A percentile compares a stretch with the other conserved stretches of the same genome.
Evolutionary conservation across 140 eudicot genomes (phyloP).

Genomic region (Stevia rebaudiana): DNA sequence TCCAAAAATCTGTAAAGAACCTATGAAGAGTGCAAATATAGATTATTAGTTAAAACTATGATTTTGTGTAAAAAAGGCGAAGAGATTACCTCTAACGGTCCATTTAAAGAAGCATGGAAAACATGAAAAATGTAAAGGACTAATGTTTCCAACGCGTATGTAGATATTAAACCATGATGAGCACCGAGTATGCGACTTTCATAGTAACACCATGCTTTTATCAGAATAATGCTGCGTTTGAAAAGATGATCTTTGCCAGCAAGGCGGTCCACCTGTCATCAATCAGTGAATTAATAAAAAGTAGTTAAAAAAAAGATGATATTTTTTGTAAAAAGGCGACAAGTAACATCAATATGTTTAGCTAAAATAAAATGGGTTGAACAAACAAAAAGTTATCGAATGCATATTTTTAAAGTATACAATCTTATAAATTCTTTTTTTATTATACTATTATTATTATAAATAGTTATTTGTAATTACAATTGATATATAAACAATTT

Average conservation of each 20-base stretch:
- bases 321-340: neutral
- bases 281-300: neutral
- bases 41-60: neutral
- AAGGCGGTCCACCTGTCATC: slow-evolving; percentile 58
- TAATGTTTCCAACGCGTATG: slow-evolving; percentile 68
- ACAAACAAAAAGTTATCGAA: neutral
- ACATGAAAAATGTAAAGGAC: slow-evolving; percentile 57
- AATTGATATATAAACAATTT: neutral
- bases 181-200: slow-evolving; percentile 76
- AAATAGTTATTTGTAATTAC: too few species aligned
- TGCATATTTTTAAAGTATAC: neutral
- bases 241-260: slow-evolving; percentile 62
- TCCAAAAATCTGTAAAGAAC: slow-evolving; percentile 64
- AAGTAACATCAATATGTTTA: neutral
- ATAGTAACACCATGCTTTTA: slow-evolving; percentile 75
- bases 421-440: neutral
- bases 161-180: slow-evolving; percentile 63
- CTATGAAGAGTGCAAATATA: slow-evolving; percentile 15
- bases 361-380: neutral
- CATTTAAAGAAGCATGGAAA: slow-evolving; percentile 44
- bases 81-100: slow-evolving; percentile 48
- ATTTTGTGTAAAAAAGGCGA: neutral
- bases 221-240: slow-evolving; percentile 57
- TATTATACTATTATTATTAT: neutral
- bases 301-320: neutral